Evolutionary conservation across 441 rosid genomes (phyloP), one percentile per base, ranked within the genome.

Genomic region (Mallotus repandus): DNA sequence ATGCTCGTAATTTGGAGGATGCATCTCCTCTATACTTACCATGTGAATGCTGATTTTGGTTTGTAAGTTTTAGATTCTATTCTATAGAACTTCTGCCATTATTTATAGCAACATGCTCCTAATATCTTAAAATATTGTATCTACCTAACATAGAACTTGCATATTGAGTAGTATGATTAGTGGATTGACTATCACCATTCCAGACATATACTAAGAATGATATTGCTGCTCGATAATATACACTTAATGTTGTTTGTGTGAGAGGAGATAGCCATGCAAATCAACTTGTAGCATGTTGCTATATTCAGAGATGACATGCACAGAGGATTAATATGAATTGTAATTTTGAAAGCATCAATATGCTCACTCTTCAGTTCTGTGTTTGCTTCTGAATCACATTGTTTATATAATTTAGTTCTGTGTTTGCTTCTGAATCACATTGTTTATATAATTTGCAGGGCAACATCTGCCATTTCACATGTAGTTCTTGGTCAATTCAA

Each of bases 401-500:
- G 19, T 18, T 74, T 5, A 16, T 49, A 71, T 13, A 13, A 32
- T 68, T n/a, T 16, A 10, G 68, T 69, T 56, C 1, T 18, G 7
- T 57, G 63, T 41, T 22, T 69, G 60, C 18, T 69, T 65, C 60
- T 73, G 46, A 54, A 70, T 63, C 4, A 22, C 19, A 38, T 21
- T 57, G 19, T 18, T 74, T 5, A 16, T 49, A 71, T 13, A 13
- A 32, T 68, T 78, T 75, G 46, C 89, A 88, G 92, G 78, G 95
- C 89, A 54, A 88, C 95, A 15, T 88, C 92, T 38, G 90, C 95
- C 43, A 79, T 84, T 63, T 84, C 95, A 25, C 95, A 88, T 46
- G 92, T 86, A 11, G 91, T 90, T 57, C 90, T 87, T 9, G 92
- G 95, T 71, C 91, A 90, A 70, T 90, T 90, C 84, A 90, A 90